Conservation (phyloP, 306 rosid species). For the Malus domestica region ASM211411v1 NC_041804.1:16746001-16746500, state of each 20-base stretch:
- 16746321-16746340: slow-evolving; percentile 56
- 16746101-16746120: slow-evolving; percentile 65
- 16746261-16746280: slow-evolving; percentile 50
- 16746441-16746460: slow-evolving; percentile 33
- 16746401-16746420: slow-evolving; percentile 67
- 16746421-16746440: slow-evolving; percentile 42
- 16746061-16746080: slow-evolving; percentile 31
- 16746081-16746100: slow-evolving; percentile 71
- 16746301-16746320: slow-evolving; percentile 38
- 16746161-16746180: slow-evolving; percentile 77
- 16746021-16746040: slow-evolving; percentile 64
- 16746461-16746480: slow-evolving; percentile 78
- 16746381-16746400: slow-evolving; percentile 64
- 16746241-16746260: slow-evolving; percentile 46
- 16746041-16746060: slow-evolving; percentile 30
- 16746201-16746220: slow-evolving; percentile 74
- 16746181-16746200: slow-evolving; percentile 78
- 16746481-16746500: slow-evolving; percentile 75
- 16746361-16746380: slow-evolving; percentile 73
- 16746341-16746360: slow-evolving; percentile 77
- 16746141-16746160: slow-evolving; percentile 47
- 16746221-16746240: slow-evolving; percentile 47
- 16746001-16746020: slow-evolving; percentile 53
- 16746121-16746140: slow-evolving; percentile 63
- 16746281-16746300: slow-evolving; percentile 74